These are phyloP conservation scores for Antarctomyces pellizariae DNA, from an alignment of 495 filamentous ascomycete genomes.

Conservation along the genomic window DNA sequence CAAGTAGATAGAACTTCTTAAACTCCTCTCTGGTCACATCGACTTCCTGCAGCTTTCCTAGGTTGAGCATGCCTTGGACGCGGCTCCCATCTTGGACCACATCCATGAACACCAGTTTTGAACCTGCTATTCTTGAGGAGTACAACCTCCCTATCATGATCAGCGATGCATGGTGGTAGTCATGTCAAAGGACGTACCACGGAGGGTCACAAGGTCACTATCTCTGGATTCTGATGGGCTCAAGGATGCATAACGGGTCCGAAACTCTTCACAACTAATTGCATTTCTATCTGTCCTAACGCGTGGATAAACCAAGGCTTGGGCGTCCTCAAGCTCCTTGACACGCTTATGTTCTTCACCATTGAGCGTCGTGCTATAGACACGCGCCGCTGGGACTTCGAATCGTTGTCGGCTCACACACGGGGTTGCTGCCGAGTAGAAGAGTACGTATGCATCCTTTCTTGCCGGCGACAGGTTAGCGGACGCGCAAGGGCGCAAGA, in stretches of 20 bases:
- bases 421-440: constrained; percentile 20
- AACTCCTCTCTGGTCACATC: constrained; percentile 24
- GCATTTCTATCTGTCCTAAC: constrained; percentile 9
- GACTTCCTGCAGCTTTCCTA: constrained; percentile 22
- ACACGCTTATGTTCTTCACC: constrained; percentile 15
- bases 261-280: constrained; percentile 9
- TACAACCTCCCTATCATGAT: constrained; percentile 18
- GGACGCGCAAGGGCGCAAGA: constrained; percentile 28
- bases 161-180: constrained; percentile 1
- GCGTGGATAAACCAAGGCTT: constrained; percentile 28
- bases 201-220: constrained; percentile 20
- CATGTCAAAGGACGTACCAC: constrained; percentile 12
- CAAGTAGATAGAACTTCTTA: constrained; percentile 29
- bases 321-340: constrained; percentile 22
- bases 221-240: constrained; percentile 4
- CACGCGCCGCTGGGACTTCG: background rate
- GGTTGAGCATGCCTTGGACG: constrained; percentile 52
- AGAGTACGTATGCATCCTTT: constrained; percentile 19
- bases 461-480: constrained; percentile 12
- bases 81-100: constrained; percentile 42
- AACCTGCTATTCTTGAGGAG: constrained; percentile 21
- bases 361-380: constrained; percentile 1
- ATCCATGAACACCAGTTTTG: constrained; percentile 68
- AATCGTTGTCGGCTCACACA: constrained; percentile 2
- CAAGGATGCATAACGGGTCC: constrained; percentile 11